These are phyloP conservation scores for Benincasa hispida DNA, from an alignment of 306 rosid genomes.

Conservation along the genomic window DNA sequence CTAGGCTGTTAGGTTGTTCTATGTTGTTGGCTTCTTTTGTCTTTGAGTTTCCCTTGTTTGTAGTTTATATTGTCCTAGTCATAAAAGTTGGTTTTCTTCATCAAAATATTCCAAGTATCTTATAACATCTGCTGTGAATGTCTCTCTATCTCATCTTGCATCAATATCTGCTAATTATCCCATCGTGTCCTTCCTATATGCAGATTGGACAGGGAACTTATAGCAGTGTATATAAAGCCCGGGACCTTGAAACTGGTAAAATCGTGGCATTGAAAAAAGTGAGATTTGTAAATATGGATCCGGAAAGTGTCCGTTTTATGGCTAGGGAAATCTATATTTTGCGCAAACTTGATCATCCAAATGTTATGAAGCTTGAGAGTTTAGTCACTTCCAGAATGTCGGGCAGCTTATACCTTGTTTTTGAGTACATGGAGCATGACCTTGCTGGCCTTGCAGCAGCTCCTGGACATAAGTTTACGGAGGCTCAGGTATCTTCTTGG, in stretches of 20 bases:
- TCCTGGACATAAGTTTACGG: conserved; percentile 54
- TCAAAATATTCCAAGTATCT: background rate
- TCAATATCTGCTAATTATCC: background rate
- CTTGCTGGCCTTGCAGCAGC: conserved; percentile 58
- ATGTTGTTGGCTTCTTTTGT: background rate
- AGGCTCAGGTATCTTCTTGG: conserved; percentile 47
- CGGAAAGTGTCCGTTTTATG: conserved; percentile 90
- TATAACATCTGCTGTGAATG: background rate
- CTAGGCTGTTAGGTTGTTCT: background rate
- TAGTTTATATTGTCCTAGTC: too few relatives aligned
- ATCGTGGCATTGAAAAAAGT: conserved; percentile 85
- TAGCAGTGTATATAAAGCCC: conserved; percentile 79
- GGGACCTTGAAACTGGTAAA: conserved; percentile 76
- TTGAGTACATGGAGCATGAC: conserved; percentile 97
- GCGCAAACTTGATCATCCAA: conserved; percentile 89
- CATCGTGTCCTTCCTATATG: background rate
- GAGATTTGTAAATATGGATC: conserved; percentile 64
- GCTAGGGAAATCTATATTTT: conserved; percentile 86
- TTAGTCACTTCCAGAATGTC: conserved; percentile 74
- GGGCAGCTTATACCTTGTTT: conserved; percentile 75
- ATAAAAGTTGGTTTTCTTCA: background rate
- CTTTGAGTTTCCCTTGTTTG: background rate
- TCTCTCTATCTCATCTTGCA: background rate
- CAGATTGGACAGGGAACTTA: conserved; percentile 97
- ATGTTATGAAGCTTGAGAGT: conserved; percentile 83